A percentile compares a stretch with the other conserved stretches of the same genome.
phyloP scores from a whole-genome alignment of 306 rosid species.

The Cicer judaicum region DNA sequence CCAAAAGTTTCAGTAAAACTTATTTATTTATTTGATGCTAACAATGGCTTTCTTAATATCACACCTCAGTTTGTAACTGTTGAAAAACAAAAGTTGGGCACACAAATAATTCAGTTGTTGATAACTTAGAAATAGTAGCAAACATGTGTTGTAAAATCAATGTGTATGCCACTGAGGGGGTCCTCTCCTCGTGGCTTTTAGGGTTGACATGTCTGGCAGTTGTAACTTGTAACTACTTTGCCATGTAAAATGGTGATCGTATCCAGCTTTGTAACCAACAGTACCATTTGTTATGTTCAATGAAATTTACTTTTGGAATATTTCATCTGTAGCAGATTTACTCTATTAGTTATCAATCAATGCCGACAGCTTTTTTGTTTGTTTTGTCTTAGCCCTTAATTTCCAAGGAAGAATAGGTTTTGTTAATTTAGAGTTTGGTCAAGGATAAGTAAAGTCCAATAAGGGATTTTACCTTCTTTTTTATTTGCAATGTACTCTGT shows the following conservation, averaged over 20 bases:
- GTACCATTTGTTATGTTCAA: neutral
- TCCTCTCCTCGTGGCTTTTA: neutral
- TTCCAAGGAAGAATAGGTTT: too few relatives aligned
- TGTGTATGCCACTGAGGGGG: slow-evolving; percentile 6
- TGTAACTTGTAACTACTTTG: slow-evolving; percentile 28
- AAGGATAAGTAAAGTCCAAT: too few relatives aligned
- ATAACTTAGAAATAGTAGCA: slow-evolving; percentile 24
- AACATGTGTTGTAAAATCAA: slow-evolving; percentile 2
- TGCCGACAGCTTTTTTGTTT: neutral
- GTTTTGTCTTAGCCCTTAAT: too few relatives aligned
- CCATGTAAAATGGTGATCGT: slow-evolving; percentile 35
- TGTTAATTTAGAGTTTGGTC: too few relatives aligned
- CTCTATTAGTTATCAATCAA: neutral
- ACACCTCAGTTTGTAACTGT: slow-evolving; percentile 29
- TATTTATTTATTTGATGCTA: neutral
- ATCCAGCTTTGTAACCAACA: slow-evolving; percentile 19
- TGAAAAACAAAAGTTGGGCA: neutral
- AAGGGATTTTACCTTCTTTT: neutral
- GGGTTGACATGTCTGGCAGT: neutral
- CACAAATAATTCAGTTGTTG: slow-evolving; percentile 28
- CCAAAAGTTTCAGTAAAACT: neutral
- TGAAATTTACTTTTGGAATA: neutral
- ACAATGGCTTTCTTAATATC: neutral
- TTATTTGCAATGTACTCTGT: neutral
- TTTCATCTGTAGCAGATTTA: neutral